Base-by-base conservation (phyloP, 768 basidiomycete species). In the Chalciporus sphaerocephalus region DNA sequence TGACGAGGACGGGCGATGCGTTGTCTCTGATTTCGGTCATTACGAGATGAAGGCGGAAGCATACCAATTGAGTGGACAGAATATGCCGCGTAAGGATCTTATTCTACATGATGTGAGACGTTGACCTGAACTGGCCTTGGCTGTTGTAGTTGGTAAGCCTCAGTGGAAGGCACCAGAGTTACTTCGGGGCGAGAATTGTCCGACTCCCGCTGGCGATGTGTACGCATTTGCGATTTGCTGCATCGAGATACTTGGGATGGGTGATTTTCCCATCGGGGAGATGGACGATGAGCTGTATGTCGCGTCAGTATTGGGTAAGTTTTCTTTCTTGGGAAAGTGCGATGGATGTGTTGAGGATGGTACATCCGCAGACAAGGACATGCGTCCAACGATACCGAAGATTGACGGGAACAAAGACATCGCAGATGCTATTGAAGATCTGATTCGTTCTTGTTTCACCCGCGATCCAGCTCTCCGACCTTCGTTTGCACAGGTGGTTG, bases 11-110 rank as follows among this genome's bases (percentile, higher is more conserved):
- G 72, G 76, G 2, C 75, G 69, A 37, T 91, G 87, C 47, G 73
- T 91, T 32, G 80, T 92, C 33, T 80, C 86, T 22, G 88, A 92
- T 58, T 92, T 93, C 61, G 88, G 87, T 0, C 85, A 91, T 61
- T 84, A 79, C 53, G 83, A 87, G 62, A 81, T 91, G 71, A 87
- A 82, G 66, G 77, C 74, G 13, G 86, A 91, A 59, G 80, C 78
- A 4, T 81, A 73, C 53, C 72, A 77, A 24, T 69, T 85, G 2
- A 84, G 78, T 44, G 80, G 79, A 9, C 68, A 68, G 18, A 58
- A 71, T 3, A 67, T 68, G 25, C 69, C 72, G 47, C 69, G 81
- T 83, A 53, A 40, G 75, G 16, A 24, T 16, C n/a, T n/a, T 11
- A 25, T 46, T 27, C 38, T 30, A n/a, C 6, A 27, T 4, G 12